phyloP scores from a whole-genome alignment of 441 rosid genomes.

The Macaranga tanarius region DNA sequence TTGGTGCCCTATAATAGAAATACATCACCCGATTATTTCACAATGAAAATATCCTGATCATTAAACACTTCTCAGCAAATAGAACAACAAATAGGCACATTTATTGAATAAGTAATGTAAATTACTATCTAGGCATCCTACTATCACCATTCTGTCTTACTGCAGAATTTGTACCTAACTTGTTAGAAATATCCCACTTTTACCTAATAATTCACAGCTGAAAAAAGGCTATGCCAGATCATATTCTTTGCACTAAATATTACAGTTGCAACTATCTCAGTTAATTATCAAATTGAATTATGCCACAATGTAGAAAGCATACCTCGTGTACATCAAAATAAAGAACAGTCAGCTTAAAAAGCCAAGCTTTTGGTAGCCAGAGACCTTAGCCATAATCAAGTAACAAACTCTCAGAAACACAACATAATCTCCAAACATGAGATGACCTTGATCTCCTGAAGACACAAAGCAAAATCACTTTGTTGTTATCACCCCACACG shows the following conservation, averaged over 20 bases:
- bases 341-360: slow-evolving; percentile 90
- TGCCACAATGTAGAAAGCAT: neutral
- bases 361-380: slow-evolving; percentile 90
- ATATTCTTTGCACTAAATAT: neutral
- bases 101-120: too few species aligned
- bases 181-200: too few species aligned
- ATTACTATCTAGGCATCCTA: too few species aligned
- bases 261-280: neutral
- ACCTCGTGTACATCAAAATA: slow-evolving; percentile 88
- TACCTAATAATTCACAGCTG: neutral
- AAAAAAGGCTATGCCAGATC: too few species aligned
- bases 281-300: neutral
- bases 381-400: slow-evolving; percentile 81
- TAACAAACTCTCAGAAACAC: slow-evolving; percentile 74
- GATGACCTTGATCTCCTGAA: slow-evolving; percentile 44
- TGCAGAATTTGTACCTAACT: too few species aligned
- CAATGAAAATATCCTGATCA: too few species aligned
- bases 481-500: slow-evolving; percentile 79
- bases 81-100: too few species aligned
- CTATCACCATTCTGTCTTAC: too few species aligned
- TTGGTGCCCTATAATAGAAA: too few species aligned
- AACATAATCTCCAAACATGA: slow-evolving; percentile 66
- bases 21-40: too few species aligned
- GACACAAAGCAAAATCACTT: slow-evolving; percentile 46
- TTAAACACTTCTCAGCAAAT: too few species aligned